Evolutionary conservation across 2,329 filamentous ascomycete species (phyloP), one percentile per base, ranked within the genome.

Genomic region (Cytospora paraplurivora): DNA sequence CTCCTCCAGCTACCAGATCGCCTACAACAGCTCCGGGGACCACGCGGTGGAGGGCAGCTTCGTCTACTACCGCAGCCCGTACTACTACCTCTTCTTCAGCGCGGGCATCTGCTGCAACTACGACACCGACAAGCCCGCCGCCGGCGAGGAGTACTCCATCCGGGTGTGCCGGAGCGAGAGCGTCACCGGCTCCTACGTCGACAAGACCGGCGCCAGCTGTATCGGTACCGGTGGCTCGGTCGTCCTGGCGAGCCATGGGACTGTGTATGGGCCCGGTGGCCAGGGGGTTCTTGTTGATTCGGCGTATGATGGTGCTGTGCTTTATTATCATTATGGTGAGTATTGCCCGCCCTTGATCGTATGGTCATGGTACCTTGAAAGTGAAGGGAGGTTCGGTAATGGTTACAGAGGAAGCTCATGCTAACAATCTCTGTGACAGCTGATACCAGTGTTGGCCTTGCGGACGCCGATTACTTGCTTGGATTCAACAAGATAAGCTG

Each of bases 11-110:
- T 70, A 75, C 53, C 81, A 86, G 56, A 75, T 88, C 56, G 83
- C 81, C 0, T 87, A 80, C 71, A 77, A 86, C 61, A 74, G 81
- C 0, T 73, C 71, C 0, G 80, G 79, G 0, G 74, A 72, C 2
- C 82, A 84, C 65, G 77, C 82, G 0, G 76, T 81, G 49, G 86
- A 88, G 70, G 86, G 77, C 0, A 65, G 80, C 1, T 86, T 78
- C 64, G 76, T 88, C 68, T 84, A 82, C 67, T 76, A 82, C 68
- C 75, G 83, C 55, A 51, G 56, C 15, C 51, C 64, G 11, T 87
- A 82, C 69, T 88, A 85, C 71, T 89, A 88, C 69, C 76, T 88
- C 3, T 88, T 89, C 71, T 87, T 81, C 71, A 85, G 81, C 7
- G 77, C 74, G 1, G 87, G 87, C 0, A 77, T 77, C 21, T 89